Conservation (phyloP, 2,329 filamentous ascomycete species). For the Talaromyces verruculosus region DNA sequence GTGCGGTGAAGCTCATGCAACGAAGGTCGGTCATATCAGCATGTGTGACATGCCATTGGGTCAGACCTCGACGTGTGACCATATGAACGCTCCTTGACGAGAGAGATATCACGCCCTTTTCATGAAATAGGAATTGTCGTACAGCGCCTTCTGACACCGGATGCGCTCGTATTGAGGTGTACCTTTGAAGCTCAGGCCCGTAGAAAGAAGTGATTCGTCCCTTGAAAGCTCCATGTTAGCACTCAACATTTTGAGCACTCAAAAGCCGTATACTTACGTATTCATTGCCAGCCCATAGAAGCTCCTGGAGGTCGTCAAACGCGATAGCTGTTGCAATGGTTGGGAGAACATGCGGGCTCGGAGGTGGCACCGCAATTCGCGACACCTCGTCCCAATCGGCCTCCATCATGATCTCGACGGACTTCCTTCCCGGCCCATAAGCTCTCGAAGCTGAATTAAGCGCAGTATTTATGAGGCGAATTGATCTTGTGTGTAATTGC, state of each 20-base stretch:
- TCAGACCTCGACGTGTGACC: slow-evolving; percentile 75
- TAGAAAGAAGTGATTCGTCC: slow-evolving; percentile 88
- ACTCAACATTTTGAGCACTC: not conserved
- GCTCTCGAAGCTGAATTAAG: not conserved
- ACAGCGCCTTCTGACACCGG: slow-evolving; percentile 71
- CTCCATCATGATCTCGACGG: slow-evolving; percentile 40
- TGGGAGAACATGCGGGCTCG: slow-evolving; percentile 67
- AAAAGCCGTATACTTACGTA: slow-evolving; percentile 60
- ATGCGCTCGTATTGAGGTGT: slow-evolving; percentile 87
- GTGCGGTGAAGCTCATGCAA: slow-evolving; percentile 94
- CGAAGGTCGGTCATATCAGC: slow-evolving; percentile 79
- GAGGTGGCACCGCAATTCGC: slow-evolving; percentile 77
- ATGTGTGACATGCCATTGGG: slow-evolving; percentile 84
- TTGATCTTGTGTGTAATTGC: not conserved
- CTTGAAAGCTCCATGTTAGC: slow-evolving; percentile 46
- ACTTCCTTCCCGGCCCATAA: slow-evolving; percentile 10
- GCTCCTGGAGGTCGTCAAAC: slow-evolving; percentile 85
- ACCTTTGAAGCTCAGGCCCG: slow-evolving; percentile 77
- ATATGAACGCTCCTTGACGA: slow-evolving; percentile 84
- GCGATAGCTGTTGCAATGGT: slow-evolving; percentile 76
- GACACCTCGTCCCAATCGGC: slow-evolving; percentile 65
- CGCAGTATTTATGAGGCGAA: not conserved
- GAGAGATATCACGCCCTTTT: slow-evolving; percentile 84
- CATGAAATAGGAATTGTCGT: slow-evolving; percentile 85
- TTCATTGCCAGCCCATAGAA: slow-evolving; percentile 91